Evolutionary conservation across 352 stramenopile genomes (phyloP).

Genomic region (Lagenidium giganteum): DNA sequence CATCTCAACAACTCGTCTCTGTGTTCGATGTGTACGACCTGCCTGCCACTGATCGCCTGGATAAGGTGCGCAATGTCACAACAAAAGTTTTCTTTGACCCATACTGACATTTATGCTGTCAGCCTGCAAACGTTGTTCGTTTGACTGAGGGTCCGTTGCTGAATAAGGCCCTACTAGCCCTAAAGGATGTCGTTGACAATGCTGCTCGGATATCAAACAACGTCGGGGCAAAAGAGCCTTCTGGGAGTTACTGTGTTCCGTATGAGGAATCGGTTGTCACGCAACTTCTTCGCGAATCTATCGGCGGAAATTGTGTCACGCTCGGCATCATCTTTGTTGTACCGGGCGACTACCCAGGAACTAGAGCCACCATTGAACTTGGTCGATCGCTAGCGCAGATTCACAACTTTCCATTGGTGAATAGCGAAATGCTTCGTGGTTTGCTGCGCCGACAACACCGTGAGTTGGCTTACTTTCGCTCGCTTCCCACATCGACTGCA

Average conservation of each 20-base stretch:
- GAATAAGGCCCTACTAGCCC: constrained; percentile 47
- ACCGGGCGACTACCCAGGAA: constrained; percentile 29
- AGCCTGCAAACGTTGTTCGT: constrained; percentile 25
- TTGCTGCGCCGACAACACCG: constrained; percentile 29
- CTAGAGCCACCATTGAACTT: constrained; percentile 33
- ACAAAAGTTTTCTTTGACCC: neutral
- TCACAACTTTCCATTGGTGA: constrained; percentile 44
- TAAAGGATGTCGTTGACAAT: constrained; percentile 14
- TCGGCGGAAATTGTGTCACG: constrained; percentile 51
- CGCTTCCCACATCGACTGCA: constrained; percentile 1
- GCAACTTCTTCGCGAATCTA: constrained; percentile 32
- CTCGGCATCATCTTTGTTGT: constrained; percentile 36
- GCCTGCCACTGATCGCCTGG: constrained; percentile 41
- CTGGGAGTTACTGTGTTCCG: too few relatives aligned
- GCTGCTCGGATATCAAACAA: neutral
- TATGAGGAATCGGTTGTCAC: constrained; percentile 33
- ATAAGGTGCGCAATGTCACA: constrained; percentile 15
- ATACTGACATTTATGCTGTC: neutral
- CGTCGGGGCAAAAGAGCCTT: neutral
- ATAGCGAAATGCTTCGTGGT: constrained; percentile 49
- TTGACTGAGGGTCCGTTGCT: constrained; percentile 44
- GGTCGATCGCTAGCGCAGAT: constrained; percentile 21
- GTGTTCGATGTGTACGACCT: constrained; percentile 39
- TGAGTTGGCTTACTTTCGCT: too few relatives aligned
- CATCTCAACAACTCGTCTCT: constrained; percentile 35